Evolutionary conservation across 192 early-diverging fungal species (phyloP), one percentile per base, ranked within the genome.

Genomic region (Podila epicladia): DNA sequence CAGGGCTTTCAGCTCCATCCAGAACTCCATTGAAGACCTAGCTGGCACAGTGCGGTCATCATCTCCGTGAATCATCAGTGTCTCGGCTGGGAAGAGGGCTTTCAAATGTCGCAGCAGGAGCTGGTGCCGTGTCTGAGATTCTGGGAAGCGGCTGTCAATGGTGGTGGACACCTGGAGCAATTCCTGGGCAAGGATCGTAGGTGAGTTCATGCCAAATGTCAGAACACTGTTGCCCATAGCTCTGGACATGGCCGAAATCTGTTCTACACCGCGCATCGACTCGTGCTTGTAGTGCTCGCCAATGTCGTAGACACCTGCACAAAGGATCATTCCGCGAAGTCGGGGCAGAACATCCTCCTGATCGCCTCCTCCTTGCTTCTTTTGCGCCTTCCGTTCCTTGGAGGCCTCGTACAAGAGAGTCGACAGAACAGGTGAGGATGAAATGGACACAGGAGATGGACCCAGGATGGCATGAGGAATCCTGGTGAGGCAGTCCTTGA

Each of bases 171-270:
- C 45, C 12, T 38, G 57, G 26, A 64, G 28, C 5, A 65, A 4
- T 20, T 71, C 63, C 22, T 71, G 59, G 31, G 70, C 13, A 32
- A 71, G 64, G n/a, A 57, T 24, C 26, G 72, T 60, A 5, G 72
- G 65, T 17, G 64, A 74, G 48, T 61, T 67, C 59, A 62, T 67
- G 19, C 41, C 53, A 58, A 77, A 64, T 20, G 45, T 62, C 32
- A 59, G 41, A 24, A 49, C 19, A 13, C 48, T 76, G 15, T 65
- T 68, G 0, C 87, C 87, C 87, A 89, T 89, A 6, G 65, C 87
- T 15, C 87, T 75, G n/a, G 72, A 71, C 86, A 89, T 84, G 57
- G 82, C 82, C 17, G 87, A 89, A 35, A 89, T 68, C 41, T 87
- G 73, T 62, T 89, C 87, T 0, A 89, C 75, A 19, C 87, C 87